phyloP scores from a whole-genome alignment of 306 rosid genomes.

The Biancaea sappan region DNA sequence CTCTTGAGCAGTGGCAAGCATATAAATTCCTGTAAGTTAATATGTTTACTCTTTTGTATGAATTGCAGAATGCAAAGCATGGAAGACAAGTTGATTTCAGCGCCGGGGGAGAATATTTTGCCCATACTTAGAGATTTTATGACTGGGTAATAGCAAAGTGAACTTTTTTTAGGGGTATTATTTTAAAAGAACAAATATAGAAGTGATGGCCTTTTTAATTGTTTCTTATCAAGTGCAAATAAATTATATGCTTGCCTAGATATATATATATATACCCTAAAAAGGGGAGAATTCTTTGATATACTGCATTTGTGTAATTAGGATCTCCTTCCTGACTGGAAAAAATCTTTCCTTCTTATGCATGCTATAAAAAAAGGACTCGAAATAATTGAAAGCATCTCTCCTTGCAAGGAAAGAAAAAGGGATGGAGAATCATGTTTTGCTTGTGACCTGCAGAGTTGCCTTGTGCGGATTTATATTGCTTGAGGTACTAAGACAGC shows the following conservation, averaged over 20 bases:
- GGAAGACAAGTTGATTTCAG: constrained; percentile 36
- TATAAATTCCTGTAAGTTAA: background rate
- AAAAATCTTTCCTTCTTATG: background rate
- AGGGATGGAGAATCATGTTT: background rate
- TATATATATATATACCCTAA: background rate
- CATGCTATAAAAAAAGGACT: background rate
- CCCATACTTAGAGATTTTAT: constrained; percentile 58
- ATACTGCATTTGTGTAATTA: background rate
- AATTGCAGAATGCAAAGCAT: constrained; percentile 43
- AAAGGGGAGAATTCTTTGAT: background rate
- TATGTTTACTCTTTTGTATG: background rate
- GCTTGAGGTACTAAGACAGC: background rate
- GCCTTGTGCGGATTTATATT: background rate
- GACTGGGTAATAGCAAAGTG: constrained; percentile 61
- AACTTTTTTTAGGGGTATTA: background rate
- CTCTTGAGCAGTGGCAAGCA: too few relatives aligned
- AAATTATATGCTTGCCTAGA: background rate
- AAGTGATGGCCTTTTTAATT: background rate
- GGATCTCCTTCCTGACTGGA: background rate
- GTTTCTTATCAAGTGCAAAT: background rate
- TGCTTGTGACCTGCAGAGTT: background rate
- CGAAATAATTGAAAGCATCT: background rate
- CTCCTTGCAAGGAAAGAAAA: background rate
- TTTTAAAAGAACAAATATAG: background rate
- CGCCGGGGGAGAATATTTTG: constrained; percentile 39